These are phyloP conservation scores for Coemansia sp. DNA, from an alignment of 192 early-diverging fungal genomes.

Conservation along the genomic window DNA sequence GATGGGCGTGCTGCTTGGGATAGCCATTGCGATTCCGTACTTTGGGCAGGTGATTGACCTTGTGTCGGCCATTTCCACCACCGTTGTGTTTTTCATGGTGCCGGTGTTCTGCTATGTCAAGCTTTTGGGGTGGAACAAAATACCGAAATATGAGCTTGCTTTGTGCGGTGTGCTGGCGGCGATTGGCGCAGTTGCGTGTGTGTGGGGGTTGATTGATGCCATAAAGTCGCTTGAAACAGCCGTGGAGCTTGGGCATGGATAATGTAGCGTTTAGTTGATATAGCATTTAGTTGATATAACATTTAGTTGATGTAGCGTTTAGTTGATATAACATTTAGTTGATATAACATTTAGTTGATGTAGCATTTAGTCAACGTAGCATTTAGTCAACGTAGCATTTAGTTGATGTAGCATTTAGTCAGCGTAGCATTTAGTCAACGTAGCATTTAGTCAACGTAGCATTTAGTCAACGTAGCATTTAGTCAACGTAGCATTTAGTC, in stretches of 20 bases:
- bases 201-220: constrained; percentile 50
- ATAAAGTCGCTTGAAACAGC: constrained; percentile 36
- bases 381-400: no score
- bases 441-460: not conserved
- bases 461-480: not conserved
- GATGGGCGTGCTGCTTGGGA: constrained; percentile 60
- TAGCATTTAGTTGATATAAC: not conserved
- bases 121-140: constrained; percentile 64
- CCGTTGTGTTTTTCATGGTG: constrained; percentile 79
- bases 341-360: no score
- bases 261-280: not conserved
- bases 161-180: constrained; percentile 35
- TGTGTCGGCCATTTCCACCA: constrained; percentile 76
- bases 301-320: no score
- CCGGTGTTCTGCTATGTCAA: constrained; percentile 77
- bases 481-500: not conserved
- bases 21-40: constrained; percentile 75
- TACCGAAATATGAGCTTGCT: constrained; percentile 38
- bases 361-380: not conserved
- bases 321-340: no score
- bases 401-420: no score
- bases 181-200: constrained; percentile 39
- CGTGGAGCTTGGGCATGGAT: constrained; percentile 7
- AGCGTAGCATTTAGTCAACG: no score
- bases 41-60: constrained; percentile 79